A percentile compares a stretch with the other conserved stretches of the same genome.
Evolutionary conservation across 1,139 yeast genomes (phyloP).

Genomic region (Geotrichum klebahnii): DNA sequence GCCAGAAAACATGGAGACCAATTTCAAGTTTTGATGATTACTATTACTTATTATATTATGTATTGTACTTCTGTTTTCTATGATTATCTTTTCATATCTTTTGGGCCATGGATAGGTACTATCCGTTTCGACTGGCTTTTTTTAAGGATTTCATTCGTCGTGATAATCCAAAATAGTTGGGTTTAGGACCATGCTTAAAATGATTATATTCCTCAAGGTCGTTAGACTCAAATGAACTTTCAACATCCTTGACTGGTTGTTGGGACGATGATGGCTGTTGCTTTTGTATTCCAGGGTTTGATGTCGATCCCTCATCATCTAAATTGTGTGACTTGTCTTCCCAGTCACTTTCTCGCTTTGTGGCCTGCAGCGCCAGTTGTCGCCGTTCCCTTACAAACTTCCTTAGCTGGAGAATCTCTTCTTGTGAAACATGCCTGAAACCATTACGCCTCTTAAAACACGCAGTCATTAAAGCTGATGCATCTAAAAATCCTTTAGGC

Average conservation of each 20-base stretch:
- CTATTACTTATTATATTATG: no score
- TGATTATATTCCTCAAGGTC: not conserved
- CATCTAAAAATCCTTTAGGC: conserved; percentile 71
- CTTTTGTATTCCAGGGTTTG: not conserved
- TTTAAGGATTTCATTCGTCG: conserved; percentile 5
- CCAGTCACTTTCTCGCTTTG: not conserved
- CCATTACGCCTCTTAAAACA: conserved; percentile 75
- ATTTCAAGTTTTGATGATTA: no score
- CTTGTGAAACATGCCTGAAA: conserved; percentile 72
- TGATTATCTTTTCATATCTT: no score
- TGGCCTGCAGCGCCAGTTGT: conserved; percentile 6
- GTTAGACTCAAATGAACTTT: not conserved
- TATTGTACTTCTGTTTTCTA: not conserved
- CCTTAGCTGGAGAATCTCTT: conserved; percentile 72
- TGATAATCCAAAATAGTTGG: not conserved
- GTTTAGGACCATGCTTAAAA: not conserved
- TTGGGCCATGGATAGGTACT: not conserved
- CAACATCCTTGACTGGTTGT: not conserved
- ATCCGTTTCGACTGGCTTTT: not conserved
- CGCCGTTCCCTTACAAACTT: conserved; percentile 60
- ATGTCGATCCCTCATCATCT: not conserved
- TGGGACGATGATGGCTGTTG: not conserved
- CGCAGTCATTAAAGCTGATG: conserved; percentile 62
- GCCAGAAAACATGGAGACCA: no score
- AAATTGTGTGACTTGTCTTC: not conserved